A percentile compares a stretch with the other conserved stretches of the same genome.
Conservation (phyloP, 805 yeast genomes). For the Jamesozyma spencerorum region DNA sequence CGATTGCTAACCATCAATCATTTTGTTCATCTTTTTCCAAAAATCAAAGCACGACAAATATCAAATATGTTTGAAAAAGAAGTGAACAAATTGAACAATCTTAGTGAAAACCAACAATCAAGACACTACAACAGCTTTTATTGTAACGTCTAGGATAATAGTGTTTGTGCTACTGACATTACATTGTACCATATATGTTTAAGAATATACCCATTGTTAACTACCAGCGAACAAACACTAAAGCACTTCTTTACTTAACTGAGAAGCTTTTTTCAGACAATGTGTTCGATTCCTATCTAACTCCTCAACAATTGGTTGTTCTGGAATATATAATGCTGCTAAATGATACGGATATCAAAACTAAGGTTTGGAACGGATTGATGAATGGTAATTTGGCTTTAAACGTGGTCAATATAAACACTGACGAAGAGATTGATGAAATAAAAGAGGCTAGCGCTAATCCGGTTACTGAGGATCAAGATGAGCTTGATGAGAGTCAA, state of each 20-base stretch:
- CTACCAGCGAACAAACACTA: conserved; percentile 27
- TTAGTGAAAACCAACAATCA: no score
- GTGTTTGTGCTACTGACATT: no score
- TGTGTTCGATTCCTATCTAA: conserved; percentile 40
- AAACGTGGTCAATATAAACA: conserved; percentile 12
- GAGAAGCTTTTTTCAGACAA: conserved; percentile 31
- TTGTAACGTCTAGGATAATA: no score
- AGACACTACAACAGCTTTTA: no score
- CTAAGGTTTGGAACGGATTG: conserved; percentile 39
- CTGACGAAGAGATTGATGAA: conserved; percentile 3
- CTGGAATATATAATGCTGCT: conserved; percentile 38
- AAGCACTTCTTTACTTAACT: conserved; percentile 28
- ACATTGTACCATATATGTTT: not conserved
- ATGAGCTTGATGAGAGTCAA: conserved; percentile 4
- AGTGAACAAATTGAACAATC: no score
- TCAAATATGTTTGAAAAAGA: no score
- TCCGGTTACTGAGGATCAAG: conserved; percentile 5
- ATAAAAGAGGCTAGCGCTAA: not conserved
- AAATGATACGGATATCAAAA: conserved; percentile 16
- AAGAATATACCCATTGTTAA: conserved; percentile 16
- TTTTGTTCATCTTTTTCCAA: no score
- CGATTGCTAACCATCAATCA: no score
- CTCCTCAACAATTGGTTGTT: conserved; percentile 47
- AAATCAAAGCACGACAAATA: no score
- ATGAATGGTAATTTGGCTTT: conserved; percentile 29